A percentile compares a stretch with the other conserved stretches of the same genome.
Conservation (phyloP, 2,329 filamentous ascomycete genomes). For the Endoconidiophora polonica region DNA sequence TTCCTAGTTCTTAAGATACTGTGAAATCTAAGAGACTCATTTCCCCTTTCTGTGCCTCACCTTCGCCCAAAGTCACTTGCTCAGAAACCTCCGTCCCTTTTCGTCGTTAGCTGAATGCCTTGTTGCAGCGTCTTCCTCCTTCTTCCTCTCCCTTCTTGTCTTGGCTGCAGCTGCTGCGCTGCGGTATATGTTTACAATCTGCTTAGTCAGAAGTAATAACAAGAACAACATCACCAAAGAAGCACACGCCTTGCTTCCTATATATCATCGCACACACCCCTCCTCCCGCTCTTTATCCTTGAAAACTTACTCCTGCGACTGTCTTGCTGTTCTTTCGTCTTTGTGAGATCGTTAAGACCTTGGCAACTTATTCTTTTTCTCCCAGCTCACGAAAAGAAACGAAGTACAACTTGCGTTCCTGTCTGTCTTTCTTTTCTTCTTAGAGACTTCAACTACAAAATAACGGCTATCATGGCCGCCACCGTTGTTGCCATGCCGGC, state of each 20-base stretch:
- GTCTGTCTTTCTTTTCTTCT: neutral
- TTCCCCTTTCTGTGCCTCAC: neutral
- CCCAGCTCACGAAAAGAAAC: neutral
- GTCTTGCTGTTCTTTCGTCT: too few species aligned
- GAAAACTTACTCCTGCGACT: too few species aligned
- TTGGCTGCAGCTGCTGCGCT: too few species aligned
- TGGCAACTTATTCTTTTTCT: neutral
- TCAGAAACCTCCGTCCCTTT: neutral
- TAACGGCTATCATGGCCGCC: constrained; percentile 1
- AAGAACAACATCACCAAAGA: too few species aligned
- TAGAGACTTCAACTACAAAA: too few species aligned
- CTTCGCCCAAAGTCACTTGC: neutral
- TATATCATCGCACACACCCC: too few species aligned
- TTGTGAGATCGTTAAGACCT: too few species aligned
- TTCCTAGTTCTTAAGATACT: too few species aligned
- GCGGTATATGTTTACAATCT: too few species aligned
- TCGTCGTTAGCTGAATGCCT: neutral
- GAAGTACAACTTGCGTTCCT: neutral
- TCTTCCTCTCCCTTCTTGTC: neutral
- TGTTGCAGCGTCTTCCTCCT: neutral
- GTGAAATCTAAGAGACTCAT: neutral
- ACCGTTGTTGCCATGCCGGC: constrained; percentile 7
- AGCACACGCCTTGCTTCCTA: too few species aligned
- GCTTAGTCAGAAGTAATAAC: too few species aligned
- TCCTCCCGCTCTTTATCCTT: too few species aligned